Evolutionary conservation across 768 basidiomycete species (phyloP), one percentile per base, ranked within the genome.

Genomic region (Termitomyces titanicus): DNA sequence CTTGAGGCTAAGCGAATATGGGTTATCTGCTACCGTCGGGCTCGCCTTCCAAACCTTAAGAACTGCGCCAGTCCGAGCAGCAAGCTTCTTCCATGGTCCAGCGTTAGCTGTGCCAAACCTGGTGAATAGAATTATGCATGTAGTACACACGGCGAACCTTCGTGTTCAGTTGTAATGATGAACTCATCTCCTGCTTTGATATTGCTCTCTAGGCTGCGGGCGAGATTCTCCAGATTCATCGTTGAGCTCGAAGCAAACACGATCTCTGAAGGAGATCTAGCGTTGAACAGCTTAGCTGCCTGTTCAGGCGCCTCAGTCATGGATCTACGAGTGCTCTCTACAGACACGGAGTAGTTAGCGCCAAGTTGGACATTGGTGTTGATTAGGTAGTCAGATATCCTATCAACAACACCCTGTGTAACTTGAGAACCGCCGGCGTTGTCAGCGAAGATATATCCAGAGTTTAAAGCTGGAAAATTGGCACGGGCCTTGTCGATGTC

Each of bases 91-190:
- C 89, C 89, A 93, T 1, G 84, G 79, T 0, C 88, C 88, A 13
- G 68, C 79, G 60, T 93, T 92, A 2, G 90, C 89, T 89, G 56
- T 4, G 20, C 29, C 2, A 53, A 20, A 8, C 31, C 12, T 38
- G 7, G 22, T 22, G 34, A 37, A 47, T 18, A 12, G 54, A 2
- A 46, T 20, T 22, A 54, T 42, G 53, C 17, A 8, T 25, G 9
- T 1, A 15, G 20, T 11, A 9, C 10, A 5, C 2, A 31, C 18
- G 31, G 54, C 72, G 25, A 37, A 89, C 88, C 83, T 76, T 93
- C 89, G 59, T 93, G 90, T 64, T 92, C 90, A 1, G 80, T 81
- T 0, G 86, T 88, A n/a, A 91, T 65, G 51, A 93, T 83, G 53
- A 92, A 83, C 67, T 92, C 89, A 55, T 91, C 89, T 3, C 80